A percentile compares a stretch with the other conserved stretches of the same genome.
phyloP scores from a whole-genome alignment of 306 rosid genomes.

The Quercus rubra region DNA sequence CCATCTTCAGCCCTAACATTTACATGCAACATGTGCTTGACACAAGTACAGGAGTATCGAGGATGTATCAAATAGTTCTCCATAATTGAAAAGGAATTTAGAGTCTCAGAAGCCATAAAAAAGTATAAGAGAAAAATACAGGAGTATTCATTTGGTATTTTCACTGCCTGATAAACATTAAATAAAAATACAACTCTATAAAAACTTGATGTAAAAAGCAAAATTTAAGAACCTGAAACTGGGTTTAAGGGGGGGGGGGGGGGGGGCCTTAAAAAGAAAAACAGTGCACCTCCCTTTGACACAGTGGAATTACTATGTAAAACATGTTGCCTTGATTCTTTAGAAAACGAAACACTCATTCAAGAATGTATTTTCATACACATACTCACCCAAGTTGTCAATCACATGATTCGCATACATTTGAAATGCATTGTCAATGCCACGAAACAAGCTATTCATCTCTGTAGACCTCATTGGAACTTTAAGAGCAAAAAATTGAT shows the following conservation, averaged over 20 bases:
- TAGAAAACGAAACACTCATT: background rate
- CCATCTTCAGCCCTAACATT: no score
- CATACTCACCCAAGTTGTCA: slow-evolving; percentile 68
- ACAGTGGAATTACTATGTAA: slow-evolving; percentile 6
- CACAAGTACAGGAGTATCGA: no score
- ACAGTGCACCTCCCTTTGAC: slow-evolving; percentile 10
- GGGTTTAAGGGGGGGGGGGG: background rate
- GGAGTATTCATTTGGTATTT: no score
- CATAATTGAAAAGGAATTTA: no score
- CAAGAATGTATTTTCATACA: slow-evolving; percentile 6
- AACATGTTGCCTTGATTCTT: background rate
- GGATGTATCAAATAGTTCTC: no score
- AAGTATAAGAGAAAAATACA: no score
- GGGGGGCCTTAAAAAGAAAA: background rate
- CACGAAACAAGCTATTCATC: slow-evolving; percentile 82
- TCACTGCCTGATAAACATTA: background rate
- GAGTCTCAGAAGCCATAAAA: no score
- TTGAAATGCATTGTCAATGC: slow-evolving; percentile 95
- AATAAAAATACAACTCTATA: background rate
- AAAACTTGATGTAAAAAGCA: background rate
- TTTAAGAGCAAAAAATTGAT: slow-evolving; percentile 87
- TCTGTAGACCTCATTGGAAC: slow-evolving; percentile 97
- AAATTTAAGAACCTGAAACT: background rate
- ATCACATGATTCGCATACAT: slow-evolving; percentile 67
- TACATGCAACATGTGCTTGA: no score